Evolutionary conservation across 164 flowering plant species (phyloP).

Genomic region (Berberis vulgaris): DNA sequence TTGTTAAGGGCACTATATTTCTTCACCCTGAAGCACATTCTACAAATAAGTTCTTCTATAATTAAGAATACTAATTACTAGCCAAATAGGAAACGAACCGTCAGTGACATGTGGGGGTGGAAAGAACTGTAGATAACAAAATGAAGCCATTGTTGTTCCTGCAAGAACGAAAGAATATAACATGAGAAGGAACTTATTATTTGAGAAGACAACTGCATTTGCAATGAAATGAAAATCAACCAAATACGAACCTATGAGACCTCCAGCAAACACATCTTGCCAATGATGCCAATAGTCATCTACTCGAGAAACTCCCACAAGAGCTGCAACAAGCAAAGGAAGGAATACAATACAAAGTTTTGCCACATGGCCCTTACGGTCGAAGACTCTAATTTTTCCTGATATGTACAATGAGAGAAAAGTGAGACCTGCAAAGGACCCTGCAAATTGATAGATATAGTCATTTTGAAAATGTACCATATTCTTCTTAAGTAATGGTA

Average conservation of each 20-base stretch:
- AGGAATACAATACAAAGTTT: conserved; percentile 9
- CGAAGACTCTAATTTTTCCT: conserved; percentile 9
- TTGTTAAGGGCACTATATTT: too few species aligned
- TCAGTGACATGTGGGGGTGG: conserved; percentile 27
- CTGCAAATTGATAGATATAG: background rate
- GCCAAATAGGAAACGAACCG: conserved; percentile 20
- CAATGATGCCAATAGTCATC: conserved; percentile 6
- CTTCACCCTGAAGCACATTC: too few species aligned
- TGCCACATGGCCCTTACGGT: conserved; percentile 9
- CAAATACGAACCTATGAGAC: conserved; percentile 7
- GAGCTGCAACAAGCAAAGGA: conserved; percentile 11
- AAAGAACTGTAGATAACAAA: conserved; percentile 11
- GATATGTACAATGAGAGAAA: conserved; percentile 9
- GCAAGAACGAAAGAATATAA: conserved; percentile 8
- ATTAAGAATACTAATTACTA: too few species aligned
- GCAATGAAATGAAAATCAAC: background rate
- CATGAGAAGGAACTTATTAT: background rate
- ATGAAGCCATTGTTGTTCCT: conserved; percentile 27
- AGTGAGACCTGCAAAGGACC: conserved; percentile 11
- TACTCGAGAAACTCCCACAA: conserved; percentile 8
- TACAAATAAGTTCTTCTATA: too few species aligned
- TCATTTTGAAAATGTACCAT: too few species aligned
- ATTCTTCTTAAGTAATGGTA: too few species aligned
- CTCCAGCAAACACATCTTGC: conserved; percentile 5
- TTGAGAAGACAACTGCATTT: background rate